These are phyloP conservation scores for Saccharomycopsis oosterbeekiorum DNA, from an alignment of 805 yeast genomes.

Conservation along the genomic window DNA sequence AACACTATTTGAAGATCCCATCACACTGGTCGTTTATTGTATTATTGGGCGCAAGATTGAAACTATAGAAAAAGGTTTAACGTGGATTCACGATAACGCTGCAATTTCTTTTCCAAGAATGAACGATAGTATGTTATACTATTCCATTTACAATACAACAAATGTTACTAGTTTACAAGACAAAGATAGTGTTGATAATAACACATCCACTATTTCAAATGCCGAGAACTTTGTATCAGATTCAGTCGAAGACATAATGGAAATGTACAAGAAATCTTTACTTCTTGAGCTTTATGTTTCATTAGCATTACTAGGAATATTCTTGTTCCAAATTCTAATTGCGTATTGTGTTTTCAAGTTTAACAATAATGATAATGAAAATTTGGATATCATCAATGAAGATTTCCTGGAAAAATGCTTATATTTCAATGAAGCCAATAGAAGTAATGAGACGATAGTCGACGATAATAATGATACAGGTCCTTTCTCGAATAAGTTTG, in stretches of 20 bases:
- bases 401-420: neutral
- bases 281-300: slow-evolving; percentile 40
- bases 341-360: slow-evolving; percentile 23
- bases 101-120: slow-evolving; percentile 48
- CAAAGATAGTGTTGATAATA: neutral
- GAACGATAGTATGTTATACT: slow-evolving; percentile 21
- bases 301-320: slow-evolving; percentile 33
- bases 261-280: slow-evolving; percentile 29
- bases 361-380: neutral
- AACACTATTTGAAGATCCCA: slow-evolving; percentile 56
- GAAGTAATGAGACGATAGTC: neutral
- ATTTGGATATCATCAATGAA: neutral
- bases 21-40: slow-evolving; percentile 66
- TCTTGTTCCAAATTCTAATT: slow-evolving; percentile 37
- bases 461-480: neutral
- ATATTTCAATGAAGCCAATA: neutral
- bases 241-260: slow-evolving; percentile 24
- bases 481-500: neutral
- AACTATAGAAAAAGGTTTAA: slow-evolving; percentile 57
- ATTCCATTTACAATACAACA: neutral
- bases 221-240: slow-evolving; percentile 21
- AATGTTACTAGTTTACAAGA: neutral
- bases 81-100: slow-evolving; percentile 67
- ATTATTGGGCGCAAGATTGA: slow-evolving; percentile 65
- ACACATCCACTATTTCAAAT: slow-evolving; percentile 6